Percentiles rank a stretch among this genome's conserved stretches.
These are phyloP conservation scores for Cichorium intybus DNA, from an alignment of 140 eudicot species.

Conservation along the genomic window DNA sequence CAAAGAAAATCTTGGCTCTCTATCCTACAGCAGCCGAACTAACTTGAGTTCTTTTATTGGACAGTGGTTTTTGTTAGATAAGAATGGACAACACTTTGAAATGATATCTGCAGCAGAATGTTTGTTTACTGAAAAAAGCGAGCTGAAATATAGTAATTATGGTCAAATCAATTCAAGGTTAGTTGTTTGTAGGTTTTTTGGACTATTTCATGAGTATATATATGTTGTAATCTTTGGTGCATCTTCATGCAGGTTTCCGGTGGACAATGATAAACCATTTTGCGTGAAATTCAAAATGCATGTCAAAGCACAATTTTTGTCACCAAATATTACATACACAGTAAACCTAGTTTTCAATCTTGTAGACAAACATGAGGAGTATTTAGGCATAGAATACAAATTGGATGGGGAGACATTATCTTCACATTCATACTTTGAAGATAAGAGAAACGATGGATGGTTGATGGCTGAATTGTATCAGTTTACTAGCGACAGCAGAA, in stretches of 20 bases:
- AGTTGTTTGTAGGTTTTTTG: background rate
- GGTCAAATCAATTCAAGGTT: background rate
- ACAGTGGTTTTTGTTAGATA: conserved; percentile 4
- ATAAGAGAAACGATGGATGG: conserved; percentile 6
- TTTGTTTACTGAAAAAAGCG: background rate
- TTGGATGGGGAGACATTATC: background rate
- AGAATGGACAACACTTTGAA: background rate
- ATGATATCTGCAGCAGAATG: background rate
- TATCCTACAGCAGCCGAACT: no score
- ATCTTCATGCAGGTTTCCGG: background rate
- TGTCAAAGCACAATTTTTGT: background rate
- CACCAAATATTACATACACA: background rate
- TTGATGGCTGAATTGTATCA: conserved; percentile 6
- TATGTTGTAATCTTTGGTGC: background rate
- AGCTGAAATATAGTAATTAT: background rate
- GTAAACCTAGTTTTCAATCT: background rate
- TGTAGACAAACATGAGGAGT: background rate
- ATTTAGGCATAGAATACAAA: background rate
- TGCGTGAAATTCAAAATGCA: background rate
- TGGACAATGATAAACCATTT: background rate
- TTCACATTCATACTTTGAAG: background rate
- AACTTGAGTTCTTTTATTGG: background rate
- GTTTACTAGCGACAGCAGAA: background rate
- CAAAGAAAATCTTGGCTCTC: no score
- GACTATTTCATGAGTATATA: background rate